Conservation (phyloP, 495 filamentous ascomycete genomes). For the Penicillium roqueforti region DNA sequence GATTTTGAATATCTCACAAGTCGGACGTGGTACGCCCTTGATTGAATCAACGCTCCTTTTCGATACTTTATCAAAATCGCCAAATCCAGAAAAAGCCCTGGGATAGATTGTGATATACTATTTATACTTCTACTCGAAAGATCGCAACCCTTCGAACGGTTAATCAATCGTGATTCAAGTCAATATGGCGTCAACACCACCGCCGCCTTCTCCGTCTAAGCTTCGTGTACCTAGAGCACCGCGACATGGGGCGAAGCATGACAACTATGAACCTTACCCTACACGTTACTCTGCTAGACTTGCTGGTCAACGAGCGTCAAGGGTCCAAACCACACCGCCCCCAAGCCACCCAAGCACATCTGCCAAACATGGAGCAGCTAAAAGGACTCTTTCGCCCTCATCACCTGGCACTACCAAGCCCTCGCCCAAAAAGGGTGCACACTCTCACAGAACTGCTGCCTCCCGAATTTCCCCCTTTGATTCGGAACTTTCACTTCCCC, state of each 20-base stretch:
- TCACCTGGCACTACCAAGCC: neutral
- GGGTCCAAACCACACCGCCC: conserved; percentile 36
- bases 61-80: conserved; percentile 3
- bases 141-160: neutral
- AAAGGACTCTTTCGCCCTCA: conserved; percentile 8
- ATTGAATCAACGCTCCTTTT: conserved; percentile 8
- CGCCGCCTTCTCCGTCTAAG: conserved; percentile 46
- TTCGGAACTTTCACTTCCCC: conserved; percentile 4
- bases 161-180: neutral
- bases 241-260: conserved; percentile 61
- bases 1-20: neutral
- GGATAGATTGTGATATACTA: neutral
- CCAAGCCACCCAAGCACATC: conserved; percentile 27
- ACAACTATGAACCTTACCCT: conserved; percentile 66
- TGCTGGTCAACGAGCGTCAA: conserved; percentile 36
- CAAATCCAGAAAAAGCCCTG: neutral
- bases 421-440: conserved; percentile 1
- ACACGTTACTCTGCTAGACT: conserved; percentile 48
- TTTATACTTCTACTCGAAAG: neutral
- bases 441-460: neutral
- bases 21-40: conserved; percentile 14
- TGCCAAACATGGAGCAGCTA: conserved; percentile 2
- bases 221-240: conserved; percentile 70
- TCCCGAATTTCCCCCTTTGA: conserved; percentile 2
- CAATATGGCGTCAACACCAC: conserved; percentile 63